Conservation (phyloP, 148 eudicot genomes). For the Salicornia ramosissima region DNA sequence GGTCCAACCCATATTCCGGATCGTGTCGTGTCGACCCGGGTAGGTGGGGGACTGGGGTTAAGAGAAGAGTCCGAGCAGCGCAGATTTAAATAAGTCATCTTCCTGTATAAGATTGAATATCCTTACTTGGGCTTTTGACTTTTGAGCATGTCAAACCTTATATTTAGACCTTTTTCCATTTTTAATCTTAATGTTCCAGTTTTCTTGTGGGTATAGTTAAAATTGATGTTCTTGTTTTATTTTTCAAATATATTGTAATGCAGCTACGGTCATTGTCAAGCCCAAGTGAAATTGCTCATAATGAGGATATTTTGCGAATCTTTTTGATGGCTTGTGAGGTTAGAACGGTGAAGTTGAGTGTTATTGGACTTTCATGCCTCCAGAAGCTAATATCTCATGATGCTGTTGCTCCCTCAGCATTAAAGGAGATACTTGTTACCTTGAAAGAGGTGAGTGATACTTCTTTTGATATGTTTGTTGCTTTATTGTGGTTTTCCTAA, state of each 20-base stretch:
- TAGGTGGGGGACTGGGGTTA: too few species aligned
- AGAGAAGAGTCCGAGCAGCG: too few species aligned
- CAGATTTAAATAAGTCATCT: too few species aligned
- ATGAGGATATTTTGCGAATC: conserved; percentile 87
- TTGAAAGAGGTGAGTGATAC: conserved; percentile 62
- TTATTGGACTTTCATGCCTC: conserved; percentile 89
- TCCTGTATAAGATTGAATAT: too few species aligned
- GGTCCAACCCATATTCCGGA: too few species aligned
- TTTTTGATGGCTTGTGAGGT: conserved; percentile 98
- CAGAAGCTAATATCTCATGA: conserved; percentile 96
- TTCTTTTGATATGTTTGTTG: conserved; percentile 1
- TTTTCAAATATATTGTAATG: conserved; percentile 16
- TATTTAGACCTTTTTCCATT: neutral
- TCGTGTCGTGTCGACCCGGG: too few species aligned
- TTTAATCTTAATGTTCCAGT: neutral
- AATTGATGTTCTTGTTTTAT: neutral
- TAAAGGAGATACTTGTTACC: conserved; percentile 78
- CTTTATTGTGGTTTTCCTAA: neutral
- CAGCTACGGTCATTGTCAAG: conserved; percentile 92
- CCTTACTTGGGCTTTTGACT: neutral
- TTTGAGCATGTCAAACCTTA: neutral
- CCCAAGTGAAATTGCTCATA: conserved; percentile 84
- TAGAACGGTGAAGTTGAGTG: conserved; percentile 80
- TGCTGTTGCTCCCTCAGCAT: conserved; percentile 84
- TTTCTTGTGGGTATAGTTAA: neutral